Evolutionary conservation across 768 basidiomycete species (phyloP).

Genomic region (Heimioporus sp.): DNA sequence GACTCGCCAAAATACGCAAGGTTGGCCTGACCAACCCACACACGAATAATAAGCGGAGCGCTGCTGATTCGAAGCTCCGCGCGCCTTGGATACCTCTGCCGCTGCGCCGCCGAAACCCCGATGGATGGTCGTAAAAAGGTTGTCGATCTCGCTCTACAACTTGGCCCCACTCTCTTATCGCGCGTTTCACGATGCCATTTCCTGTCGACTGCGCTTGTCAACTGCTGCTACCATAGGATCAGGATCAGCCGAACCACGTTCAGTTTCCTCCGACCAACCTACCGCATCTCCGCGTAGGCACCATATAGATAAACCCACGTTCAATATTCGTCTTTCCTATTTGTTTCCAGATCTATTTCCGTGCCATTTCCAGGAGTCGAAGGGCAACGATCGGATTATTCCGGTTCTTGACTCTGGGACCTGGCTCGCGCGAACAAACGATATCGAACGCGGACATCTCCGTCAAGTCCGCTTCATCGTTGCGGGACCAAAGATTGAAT

Average conservation of each 20-base stretch:
- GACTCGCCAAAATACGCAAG: conserved; percentile 47
- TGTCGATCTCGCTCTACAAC: conserved; percentile 1
- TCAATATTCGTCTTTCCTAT: neutral
- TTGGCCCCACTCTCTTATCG: conserved; percentile 9
- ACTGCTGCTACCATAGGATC: conserved; percentile 9
- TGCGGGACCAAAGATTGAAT: neutral
- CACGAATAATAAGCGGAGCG: conserved; percentile 6
- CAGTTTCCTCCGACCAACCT: conserved; percentile 4
- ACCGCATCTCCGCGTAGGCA: conserved; percentile 13
- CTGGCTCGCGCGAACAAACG: neutral
- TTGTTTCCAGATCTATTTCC: conserved; percentile 9
- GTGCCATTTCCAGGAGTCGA: conserved; percentile 1
- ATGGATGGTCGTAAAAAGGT: conserved; percentile 38
- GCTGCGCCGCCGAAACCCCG: conserved; percentile 37
- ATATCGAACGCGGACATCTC: conserved; percentile 7
- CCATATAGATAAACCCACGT: conserved; percentile 11
- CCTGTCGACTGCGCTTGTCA: neutral
- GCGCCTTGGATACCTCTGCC: conserved; percentile 39
- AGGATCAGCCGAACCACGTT: conserved; percentile 15
- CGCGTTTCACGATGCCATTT: neutral
- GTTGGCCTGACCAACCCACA: conserved; percentile 38
- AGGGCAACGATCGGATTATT: conserved; percentile 1
- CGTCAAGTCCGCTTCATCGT: neutral
- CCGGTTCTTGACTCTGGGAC: neutral
- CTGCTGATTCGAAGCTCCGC: conserved; percentile 14